Base-by-base conservation (phyloP, 2,329 filamentous ascomycete species). In the Ceratocystis cubensis region DNA sequence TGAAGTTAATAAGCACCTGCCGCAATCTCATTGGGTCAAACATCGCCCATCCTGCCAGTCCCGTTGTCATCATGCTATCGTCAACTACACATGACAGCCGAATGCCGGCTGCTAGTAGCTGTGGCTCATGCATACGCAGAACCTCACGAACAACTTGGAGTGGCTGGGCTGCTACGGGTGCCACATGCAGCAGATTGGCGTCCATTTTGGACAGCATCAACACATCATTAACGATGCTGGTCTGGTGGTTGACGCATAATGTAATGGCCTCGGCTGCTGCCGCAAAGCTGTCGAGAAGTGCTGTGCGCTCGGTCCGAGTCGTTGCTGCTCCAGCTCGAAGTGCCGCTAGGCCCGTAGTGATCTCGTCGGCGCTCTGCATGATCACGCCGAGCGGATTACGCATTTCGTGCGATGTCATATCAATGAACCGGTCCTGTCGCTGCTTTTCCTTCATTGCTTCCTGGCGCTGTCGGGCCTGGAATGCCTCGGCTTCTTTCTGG, bases 191-290 rank as follows among this genome's bases (percentile, higher is more conserved):
- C 56, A 90, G 79, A 62, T 85, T 85, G 1, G 85, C 88, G 71
- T 90, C 88, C 15, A 90, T 79, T 71, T 90, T 88, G 41, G 83
- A 86, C 20, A 88, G 75, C 0, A 85, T 87, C 20, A 88, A 75
- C 56, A 88, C 82, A 70, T 88, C 85, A 71, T 88, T 84, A 17
- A 88, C 84, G 66, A 88, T 88, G 5, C 84, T 80, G 76, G 89
- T 89, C 74, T 92, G 87, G 75, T 90, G 89, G 72, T 85, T 88
- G 64, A 88, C 87, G 74, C 89, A 94, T 15, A 92, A 79, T 25
- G 86, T 85, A 72, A 93, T 92, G 0, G 88, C 92, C 70, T 89
- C 88, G n/a, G 88, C 86, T 5, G 89, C 88, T 73, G 92, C 88
- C 22, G 90, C 79, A 68, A 82, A 83, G 44, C 76, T 77, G 22